A percentile compares a stretch with the other conserved stretches of the same genome.
Conservation (phyloP, 164 flowering plant species). For the Pachysandra terminalis region DNA sequence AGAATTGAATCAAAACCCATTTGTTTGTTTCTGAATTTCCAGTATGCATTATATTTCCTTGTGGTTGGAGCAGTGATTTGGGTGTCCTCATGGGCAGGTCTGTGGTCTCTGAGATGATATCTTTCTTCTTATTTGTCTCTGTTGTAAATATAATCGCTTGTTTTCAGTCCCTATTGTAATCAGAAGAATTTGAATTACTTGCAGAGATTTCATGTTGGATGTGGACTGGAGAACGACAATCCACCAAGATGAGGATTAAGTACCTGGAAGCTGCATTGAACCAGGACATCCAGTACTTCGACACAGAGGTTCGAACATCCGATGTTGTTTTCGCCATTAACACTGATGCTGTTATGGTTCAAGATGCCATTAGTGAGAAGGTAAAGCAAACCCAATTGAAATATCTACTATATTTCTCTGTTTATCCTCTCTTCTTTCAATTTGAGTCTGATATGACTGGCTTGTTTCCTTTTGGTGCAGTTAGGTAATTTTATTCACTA, state of each 20-base stretch:
- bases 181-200: conserved; percentile 14
- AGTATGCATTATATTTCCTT: conserved; percentile 95
- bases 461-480: conserved; percentile 33
- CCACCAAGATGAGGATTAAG: conserved; percentile 95
- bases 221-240: conserved; percentile 99
- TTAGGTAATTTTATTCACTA: conserved; percentile 95
- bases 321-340: conserved; percentile 91
- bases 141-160: too few relatives aligned
- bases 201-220: conserved; percentile 99
- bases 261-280: conserved; percentile 86
- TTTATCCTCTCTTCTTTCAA: background rate
- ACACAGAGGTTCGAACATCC: conserved; percentile 86
- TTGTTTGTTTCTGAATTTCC: conserved; percentile 29
- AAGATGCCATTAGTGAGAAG: conserved; percentile 99
- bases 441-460: background rate
- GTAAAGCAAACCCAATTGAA: conserved; percentile 29
- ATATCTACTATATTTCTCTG: background rate
- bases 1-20: conserved; percentile 6
- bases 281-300: conserved; percentile 92
- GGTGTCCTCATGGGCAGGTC: conserved; percentile 99
- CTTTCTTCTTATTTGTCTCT: conserved; percentile 3
- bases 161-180: background rate
- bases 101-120: background rate
- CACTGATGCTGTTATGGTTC: conserved; percentile 88
- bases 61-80: conserved; percentile 96